phyloP scores from a whole-genome alignment of 345 rosid species.

The Cardamine chenopodiifolia region DNA sequence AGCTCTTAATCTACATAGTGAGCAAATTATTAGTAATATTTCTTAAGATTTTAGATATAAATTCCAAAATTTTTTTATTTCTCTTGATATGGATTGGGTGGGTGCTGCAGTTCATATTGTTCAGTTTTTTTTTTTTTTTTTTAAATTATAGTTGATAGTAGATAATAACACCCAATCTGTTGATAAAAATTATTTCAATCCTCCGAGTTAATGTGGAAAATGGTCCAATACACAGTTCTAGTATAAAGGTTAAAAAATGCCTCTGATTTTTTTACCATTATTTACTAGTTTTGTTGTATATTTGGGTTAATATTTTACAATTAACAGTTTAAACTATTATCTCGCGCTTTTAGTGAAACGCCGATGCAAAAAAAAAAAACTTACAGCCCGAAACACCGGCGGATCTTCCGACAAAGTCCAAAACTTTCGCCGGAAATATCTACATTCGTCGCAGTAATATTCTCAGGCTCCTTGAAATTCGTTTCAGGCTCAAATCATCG shows the following conservation, averaged over 20 bases:
- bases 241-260: neutral
- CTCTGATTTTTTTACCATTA: slow-evolving; percentile 6
- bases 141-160: too few species aligned
- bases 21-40: neutral
- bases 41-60: neutral
- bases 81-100: too few species aligned
- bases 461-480: slow-evolving; percentile 64
- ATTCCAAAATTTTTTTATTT: too few species aligned
- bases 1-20: neutral
- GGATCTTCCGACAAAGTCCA: slow-evolving; percentile 52
- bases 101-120: neutral
- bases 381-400: slow-evolving; percentile 39
- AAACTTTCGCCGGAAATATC: slow-evolving; percentile 28
- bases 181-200: too few species aligned
- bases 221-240: neutral
- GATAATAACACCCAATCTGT: too few species aligned
- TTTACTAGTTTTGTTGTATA: slow-evolving; percentile 14
- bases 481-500: slow-evolving; percentile 65
- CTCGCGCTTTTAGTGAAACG: slow-evolving; percentile 20
- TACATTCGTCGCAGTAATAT: slow-evolving; percentile 29
- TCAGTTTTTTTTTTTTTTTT: too few species aligned
- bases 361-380: slow-evolving; percentile 1
- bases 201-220: neutral
- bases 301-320: slow-evolving; percentile 18
- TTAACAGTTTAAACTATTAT: slow-evolving; percentile 8